A percentile compares a stretch with the other conserved stretches of the same genome.
Evolutionary conservation across 2,329 filamentous ascomycete genomes (phyloP).

Genomic region (Penicillium sp.): DNA sequence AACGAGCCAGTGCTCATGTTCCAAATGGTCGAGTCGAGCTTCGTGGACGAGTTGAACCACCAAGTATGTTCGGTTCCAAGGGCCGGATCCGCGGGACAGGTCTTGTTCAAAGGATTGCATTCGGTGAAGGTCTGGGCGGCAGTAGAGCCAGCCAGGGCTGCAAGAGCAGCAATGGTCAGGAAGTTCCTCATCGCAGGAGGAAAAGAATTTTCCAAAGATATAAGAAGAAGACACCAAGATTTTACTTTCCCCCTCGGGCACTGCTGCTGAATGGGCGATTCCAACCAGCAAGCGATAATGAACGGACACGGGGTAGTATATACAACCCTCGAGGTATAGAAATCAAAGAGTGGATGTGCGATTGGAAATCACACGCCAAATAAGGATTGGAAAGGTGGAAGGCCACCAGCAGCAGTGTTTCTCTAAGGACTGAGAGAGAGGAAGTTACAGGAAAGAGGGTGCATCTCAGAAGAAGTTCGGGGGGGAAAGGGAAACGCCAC

Average conservation of each 20-base stretch:
- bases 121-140: conserved; percentile 74
- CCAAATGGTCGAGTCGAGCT: conserved; percentile 66
- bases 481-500: conserved; percentile 17
- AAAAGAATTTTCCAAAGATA: not conserved
- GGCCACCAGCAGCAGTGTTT: conserved; percentile 28
- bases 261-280: conserved; percentile 10
- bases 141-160: conserved; percentile 38
- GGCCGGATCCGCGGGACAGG: conserved; percentile 74
- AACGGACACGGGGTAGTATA: conserved; percentile 32
- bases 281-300: conserved; percentile 14
- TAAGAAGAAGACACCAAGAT: conserved; percentile 1
- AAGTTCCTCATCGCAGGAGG: conserved; percentile 36
- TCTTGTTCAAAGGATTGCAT: conserved; percentile 77
- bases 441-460: conserved; percentile 11
- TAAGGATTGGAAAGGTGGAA: conserved; percentile 27
- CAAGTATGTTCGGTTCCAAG: conserved; percentile 67
- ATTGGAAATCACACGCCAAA: conserved; percentile 33
- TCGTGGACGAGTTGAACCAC: conserved; percentile 63
- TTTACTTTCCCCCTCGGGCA: conserved; percentile 5
- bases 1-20: conserved; percentile 71
- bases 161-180: conserved; percentile 36
- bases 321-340: conserved; percentile 18
- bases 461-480: conserved; percentile 12
- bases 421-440: conserved; percentile 6
- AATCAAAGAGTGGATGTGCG: conserved; percentile 40